phyloP scores from a whole-genome alignment of 2,329 filamentous ascomycete genomes.

The Arachnomyces sp. region DNA sequence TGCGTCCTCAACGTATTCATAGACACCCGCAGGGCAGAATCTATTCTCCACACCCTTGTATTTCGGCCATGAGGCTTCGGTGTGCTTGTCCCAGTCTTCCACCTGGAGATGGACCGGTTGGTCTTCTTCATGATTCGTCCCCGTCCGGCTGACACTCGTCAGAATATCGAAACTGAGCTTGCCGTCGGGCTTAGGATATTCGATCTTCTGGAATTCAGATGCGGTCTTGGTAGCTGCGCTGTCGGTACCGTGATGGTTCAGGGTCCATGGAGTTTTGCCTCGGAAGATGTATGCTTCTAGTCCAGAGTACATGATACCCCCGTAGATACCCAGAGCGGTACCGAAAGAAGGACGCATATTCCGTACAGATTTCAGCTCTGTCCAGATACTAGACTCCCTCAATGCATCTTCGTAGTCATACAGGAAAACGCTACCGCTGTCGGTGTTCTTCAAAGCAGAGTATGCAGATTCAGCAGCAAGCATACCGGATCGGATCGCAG shows the following conservation, averaged over 20 bases:
- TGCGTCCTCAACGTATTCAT: slow-evolving; percentile 93
- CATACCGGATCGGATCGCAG: slow-evolving; percentile 96
- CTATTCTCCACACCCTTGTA: slow-evolving; percentile 92
- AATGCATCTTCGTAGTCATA: slow-evolving; percentile 90
- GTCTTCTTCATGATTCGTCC: slow-evolving; percentile 98
- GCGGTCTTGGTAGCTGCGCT: slow-evolving; percentile 71
- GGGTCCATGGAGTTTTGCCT: slow-evolving; percentile 82
- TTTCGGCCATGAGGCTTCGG: slow-evolving; percentile 69
- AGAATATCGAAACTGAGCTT: slow-evolving; percentile 93
- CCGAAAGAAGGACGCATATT: slow-evolving; percentile 98
- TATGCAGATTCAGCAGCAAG: slow-evolving; percentile 87
- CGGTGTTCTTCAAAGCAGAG: slow-evolving; percentile 54
- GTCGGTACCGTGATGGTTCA: slow-evolving; percentile 76
- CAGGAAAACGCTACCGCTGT: slow-evolving; percentile 72
- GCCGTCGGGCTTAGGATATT: slow-evolving; percentile 93
- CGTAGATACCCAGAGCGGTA: slow-evolving; percentile 75
- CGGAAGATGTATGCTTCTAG: slow-evolving; percentile 83
- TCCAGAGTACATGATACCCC: slow-evolving; percentile 86
- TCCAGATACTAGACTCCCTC: slow-evolving; percentile 82
- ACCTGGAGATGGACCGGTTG: slow-evolving; percentile 95
- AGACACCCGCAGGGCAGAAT: slow-evolving; percentile 95
- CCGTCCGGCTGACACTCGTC: slow-evolving; percentile 88
- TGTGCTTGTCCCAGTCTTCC: slow-evolving; percentile 88
- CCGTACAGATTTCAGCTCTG: slow-evolving; percentile 86
- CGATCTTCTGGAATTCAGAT: slow-evolving; percentile 76